Base-by-base conservation (phyloP, 2,329 filamentous ascomycete genomes). In the Seiridium cupressi region DNA sequence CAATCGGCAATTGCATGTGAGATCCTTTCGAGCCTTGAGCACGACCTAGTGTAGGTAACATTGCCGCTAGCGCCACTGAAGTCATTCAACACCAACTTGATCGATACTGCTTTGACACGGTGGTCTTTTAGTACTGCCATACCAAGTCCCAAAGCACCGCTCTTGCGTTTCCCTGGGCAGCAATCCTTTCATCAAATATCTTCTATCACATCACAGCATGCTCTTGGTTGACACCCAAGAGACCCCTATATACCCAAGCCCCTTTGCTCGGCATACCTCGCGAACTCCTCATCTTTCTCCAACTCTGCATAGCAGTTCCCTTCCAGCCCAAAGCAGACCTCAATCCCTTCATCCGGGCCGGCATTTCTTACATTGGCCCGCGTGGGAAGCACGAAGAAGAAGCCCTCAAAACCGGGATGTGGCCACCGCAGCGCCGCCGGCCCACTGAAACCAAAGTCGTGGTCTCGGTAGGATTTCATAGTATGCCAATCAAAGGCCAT, bases 401-500 rank as follows among this genome's bases (percentile, higher is more conserved):
- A 55, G n/a, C 55, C 55, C 44, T 57, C 55, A 7, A 57, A 57
- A 9, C 55, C 55, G 1, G 55, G 55, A 13, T 57, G 44, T 6
- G 55, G 55, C 55, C 55, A 57, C 31, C 55, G 44, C 55, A 57
- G 26, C 8, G 55, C 55, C 1, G 55, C 55, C 7, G 55, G 55
- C 34, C 34, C 32, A 18, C 55, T 44, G n/a, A 57, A 57, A 44
- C 55, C 55, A 40, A 48, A 57, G 44, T 57, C 32, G 32, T 57
- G 55, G 26, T 34, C 36, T 18, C n/a, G 44, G 55, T 57, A 57
- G 26, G 55, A 57, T 26, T 57, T 57, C 55, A 57, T 57, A 31
- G 55, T 57, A 44, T 57, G 55, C 55, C 55, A 57, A 32, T 57
- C 55, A n/a, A 57, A 57, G 10, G 55, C 55, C 55, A 57, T 57